A percentile compares a stretch with the other conserved stretches of the same genome.
These are phyloP conservation scores for Cucurbita moschata DNA, from an alignment of 306 rosid species.

Conservation along the genomic window DNA sequence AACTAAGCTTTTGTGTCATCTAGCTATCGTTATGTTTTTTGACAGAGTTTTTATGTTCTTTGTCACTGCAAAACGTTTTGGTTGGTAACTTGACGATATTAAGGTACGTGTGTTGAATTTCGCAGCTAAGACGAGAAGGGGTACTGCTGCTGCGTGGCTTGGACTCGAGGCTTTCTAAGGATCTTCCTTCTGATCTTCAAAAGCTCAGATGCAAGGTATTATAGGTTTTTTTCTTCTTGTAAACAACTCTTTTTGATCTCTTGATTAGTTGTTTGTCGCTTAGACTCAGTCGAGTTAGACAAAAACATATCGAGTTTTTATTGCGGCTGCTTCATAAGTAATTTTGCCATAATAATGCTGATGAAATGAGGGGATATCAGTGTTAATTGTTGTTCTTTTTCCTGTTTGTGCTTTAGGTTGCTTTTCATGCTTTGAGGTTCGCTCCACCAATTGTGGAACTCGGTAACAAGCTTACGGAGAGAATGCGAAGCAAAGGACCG, in stretches of 20 bases:
- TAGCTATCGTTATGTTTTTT: not conserved
- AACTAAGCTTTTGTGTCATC: not conserved
- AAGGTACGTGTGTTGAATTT: not conserved
- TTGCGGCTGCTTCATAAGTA: not conserved
- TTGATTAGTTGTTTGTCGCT: not conserved
- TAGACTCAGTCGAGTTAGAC: not conserved
- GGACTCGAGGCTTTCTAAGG: constrained; percentile 85
- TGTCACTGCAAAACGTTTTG: not conserved
- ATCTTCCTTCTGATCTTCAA: constrained; percentile 96
- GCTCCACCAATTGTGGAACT: constrained; percentile 64
- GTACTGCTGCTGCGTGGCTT: constrained; percentile 79
- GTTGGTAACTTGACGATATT: not conserved
- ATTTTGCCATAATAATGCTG: not conserved
- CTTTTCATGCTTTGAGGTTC: constrained; percentile 84
- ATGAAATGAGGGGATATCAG: not conserved
- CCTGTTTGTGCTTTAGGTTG: constrained; percentile 48
- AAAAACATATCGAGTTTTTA: not conserved
- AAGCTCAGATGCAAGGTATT: constrained; percentile 93
- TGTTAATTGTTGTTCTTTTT: not conserved
- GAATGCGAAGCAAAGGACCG: constrained; percentile 83
- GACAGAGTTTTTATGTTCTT: not conserved
- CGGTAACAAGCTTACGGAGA: constrained; percentile 59
- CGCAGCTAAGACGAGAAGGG: constrained; percentile 86
- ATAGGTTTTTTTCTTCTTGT: not conserved
- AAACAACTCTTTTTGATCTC: not conserved